A percentile compares a stretch with the other conserved stretches of the same genome.
These are phyloP conservation scores for Aspergillus asperescens DNA, from an alignment of 495 filamentous ascomycete species.

Conservation along the genomic window DNA sequence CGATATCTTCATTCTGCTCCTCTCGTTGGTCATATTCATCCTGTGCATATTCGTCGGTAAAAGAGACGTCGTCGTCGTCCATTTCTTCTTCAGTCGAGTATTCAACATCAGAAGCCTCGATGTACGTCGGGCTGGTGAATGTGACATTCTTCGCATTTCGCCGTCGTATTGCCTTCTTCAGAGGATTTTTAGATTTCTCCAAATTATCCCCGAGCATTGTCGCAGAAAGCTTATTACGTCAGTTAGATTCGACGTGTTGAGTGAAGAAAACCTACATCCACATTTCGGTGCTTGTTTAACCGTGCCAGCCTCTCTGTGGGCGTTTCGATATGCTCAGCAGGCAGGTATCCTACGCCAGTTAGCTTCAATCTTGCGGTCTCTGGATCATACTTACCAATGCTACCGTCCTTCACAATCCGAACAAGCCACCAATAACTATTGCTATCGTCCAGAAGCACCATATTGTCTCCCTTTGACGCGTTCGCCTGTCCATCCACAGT, in stretches of 20 bases:
- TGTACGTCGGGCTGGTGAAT: conserved; percentile 80
- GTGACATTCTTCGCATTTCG: conserved; percentile 85
- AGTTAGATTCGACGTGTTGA: conserved; percentile 8
- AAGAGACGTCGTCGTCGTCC: conserved; percentile 49
- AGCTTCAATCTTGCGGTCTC: conserved; percentile 8
- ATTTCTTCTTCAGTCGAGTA: conserved; percentile 83
- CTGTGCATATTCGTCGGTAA: conserved; percentile 51
- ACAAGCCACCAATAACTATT: conserved; percentile 99
- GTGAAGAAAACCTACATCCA: conserved; percentile 63
- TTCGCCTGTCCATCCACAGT: conserved; percentile 98
- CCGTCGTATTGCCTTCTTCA: conserved; percentile 85
- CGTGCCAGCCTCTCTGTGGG: conserved; percentile 90
- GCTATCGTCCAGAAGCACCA: conserved; percentile 99
- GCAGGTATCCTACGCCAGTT: conserved; percentile 69
- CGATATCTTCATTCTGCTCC: conserved; percentile 36
- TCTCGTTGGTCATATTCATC: conserved; percentile 38
- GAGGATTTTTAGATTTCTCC: conserved; percentile 81
- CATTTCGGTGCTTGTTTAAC: conserved; percentile 96
- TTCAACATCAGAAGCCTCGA: conserved; percentile 85
- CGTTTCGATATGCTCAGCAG: conserved; percentile 97
- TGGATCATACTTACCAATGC: conserved; percentile 65
- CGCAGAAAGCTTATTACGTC: conserved; percentile 66
- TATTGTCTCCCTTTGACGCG: conserved; percentile 96
- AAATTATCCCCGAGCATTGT: conserved; percentile 90
- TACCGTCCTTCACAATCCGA: conserved; percentile 91